Evolutionary conservation across 257 asterid genomes (phyloP), one percentile per base, ranked within the genome.

Genomic region (Gynochthodes officinalis): DNA sequence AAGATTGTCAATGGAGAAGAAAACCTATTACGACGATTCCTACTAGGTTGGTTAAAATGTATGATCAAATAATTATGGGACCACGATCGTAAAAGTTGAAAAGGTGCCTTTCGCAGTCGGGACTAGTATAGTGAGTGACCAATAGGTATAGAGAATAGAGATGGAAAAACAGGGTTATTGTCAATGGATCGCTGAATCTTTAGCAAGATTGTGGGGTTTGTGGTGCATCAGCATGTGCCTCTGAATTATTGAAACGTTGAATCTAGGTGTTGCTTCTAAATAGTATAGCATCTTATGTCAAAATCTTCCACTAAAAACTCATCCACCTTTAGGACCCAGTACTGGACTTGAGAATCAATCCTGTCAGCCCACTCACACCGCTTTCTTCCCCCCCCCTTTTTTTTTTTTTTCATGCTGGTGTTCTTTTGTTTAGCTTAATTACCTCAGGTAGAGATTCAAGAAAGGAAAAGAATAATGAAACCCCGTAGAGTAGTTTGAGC

Each of bases 61-160:
- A 37, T 32, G 53, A 75, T 75, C 78, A 75, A 69, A 46, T 69
- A 50, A 61, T 48, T 0, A 68, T 10, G 73, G 78, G 73, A 65
- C 73, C 78, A 55, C 39, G 5, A 16, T n/a, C n/a, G 64, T n/a
- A 69, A 69, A 71, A 44, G 49, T 28, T 4, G 75, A 11, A 30
- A 59, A 43, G 42, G 28, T 2, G 28, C 25, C 16, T 6, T 61
- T 35, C 15, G 7, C 2, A 58, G n/a, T 12, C n/a, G n/a, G 42
- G 54, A 43, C 37, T 64, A 25, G 30, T 30, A n/a, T n/a, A n/a
- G n/a, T n/a, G n/a, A n/a, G n/a, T n/a, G n/a, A n/a, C n/a, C n/a
- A n/a, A n/a, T 32, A 25, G 30, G 8, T 11, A 21, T 5, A 5
- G 18, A 35, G 64, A 15, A 16, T 59, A 35, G 39, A 27, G 67